phyloP scores from a whole-genome alignment of 352 stramenopile species.

The Peronospora belbahrii region DNA sequence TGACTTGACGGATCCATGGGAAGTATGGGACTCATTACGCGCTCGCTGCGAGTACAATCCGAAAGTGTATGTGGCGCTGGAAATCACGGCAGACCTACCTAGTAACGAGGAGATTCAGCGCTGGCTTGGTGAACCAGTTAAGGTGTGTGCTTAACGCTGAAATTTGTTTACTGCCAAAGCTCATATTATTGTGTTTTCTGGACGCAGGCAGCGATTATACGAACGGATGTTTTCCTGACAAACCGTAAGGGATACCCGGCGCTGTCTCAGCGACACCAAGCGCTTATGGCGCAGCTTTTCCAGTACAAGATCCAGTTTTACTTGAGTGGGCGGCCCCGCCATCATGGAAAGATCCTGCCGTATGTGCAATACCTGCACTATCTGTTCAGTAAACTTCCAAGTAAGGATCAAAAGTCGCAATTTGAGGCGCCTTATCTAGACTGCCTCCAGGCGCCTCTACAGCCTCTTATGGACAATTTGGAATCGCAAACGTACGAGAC shows the following conservation, averaged over 20 bases:
- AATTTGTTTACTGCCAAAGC: background rate
- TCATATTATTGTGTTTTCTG: constrained; percentile 1
- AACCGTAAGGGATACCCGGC: constrained; percentile 95
- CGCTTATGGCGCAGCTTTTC: constrained; percentile 62
- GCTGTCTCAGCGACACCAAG: constrained; percentile 90
- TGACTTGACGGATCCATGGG: constrained; percentile 39
- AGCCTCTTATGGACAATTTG: constrained; percentile 98
- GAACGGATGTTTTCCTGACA: constrained; percentile 90
- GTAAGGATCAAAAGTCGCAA: constrained; percentile 72
- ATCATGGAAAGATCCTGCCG: constrained; percentile 63
- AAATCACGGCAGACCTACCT: constrained; percentile 79
- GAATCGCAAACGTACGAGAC: constrained; percentile 98
- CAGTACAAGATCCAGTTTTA: constrained; percentile 85
- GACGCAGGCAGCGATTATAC: constrained; percentile 77
- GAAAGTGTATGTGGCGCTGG: constrained; percentile 77
- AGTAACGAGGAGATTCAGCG: constrained; percentile 54
- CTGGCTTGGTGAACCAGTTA: constrained; percentile 85
- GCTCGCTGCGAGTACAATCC: constrained; percentile 77
- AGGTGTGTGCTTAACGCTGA: constrained; percentile 16
- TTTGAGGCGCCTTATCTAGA: constrained; percentile 93
- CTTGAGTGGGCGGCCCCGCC: constrained; percentile 62
- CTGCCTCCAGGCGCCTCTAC: constrained; percentile 93
- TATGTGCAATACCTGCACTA: constrained; percentile 95
- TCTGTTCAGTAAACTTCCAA: constrained; percentile 62
- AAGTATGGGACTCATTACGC: constrained; percentile 77